These are phyloP conservation scores for Didymella keratinophila DNA, from an alignment of 2,329 filamentous ascomycete species.

Conservation along the genomic window DNA sequence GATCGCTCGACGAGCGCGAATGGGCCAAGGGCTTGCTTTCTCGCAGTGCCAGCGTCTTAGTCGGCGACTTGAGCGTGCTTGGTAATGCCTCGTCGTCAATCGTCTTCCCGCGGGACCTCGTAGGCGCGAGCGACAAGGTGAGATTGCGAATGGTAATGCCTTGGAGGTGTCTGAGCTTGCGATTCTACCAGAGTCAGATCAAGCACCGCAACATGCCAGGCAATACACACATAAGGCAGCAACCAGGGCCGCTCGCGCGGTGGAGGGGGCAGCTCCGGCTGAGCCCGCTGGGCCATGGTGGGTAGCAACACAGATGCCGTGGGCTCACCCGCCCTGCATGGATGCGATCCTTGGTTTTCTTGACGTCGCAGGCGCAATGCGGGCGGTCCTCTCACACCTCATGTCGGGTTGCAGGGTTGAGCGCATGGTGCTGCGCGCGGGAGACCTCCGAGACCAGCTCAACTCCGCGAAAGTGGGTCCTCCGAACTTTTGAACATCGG, in stretches of 20 bases:
- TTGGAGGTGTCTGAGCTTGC: slow-evolving; percentile 85
- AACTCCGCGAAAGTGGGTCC: slow-evolving; percentile 23
- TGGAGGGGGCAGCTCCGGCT: slow-evolving; percentile 20
- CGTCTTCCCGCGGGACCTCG: slow-evolving; percentile 63
- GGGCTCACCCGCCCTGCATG: slow-evolving; percentile 7
- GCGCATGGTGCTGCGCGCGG: not conserved
- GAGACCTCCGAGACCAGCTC: slow-evolving; percentile 6
- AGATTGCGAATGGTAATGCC: slow-evolving; percentile 89
- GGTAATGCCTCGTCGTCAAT: slow-evolving; percentile 80
- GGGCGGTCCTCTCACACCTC: slow-evolving; percentile 14
- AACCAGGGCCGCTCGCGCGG: slow-evolving; percentile 50
- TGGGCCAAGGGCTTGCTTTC: slow-evolving; percentile 61
- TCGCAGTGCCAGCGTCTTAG: slow-evolving; percentile 67
- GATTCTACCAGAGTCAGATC: slow-evolving; percentile 65
- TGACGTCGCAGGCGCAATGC: not conserved
- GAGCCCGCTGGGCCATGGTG: slow-evolving; percentile 8
- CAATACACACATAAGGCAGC: slow-evolving; percentile 44
- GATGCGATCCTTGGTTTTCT: not conserved
- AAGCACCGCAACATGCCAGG: not conserved
- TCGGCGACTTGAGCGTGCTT: slow-evolving; percentile 69
- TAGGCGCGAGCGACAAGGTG: slow-evolving; percentile 66
- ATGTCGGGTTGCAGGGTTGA: slow-evolving; percentile 19
- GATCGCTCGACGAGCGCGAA: slow-evolving; percentile 66
- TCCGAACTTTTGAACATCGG: slow-evolving; percentile 14
- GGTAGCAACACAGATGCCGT: not conserved